Percentiles rank a stretch among this genome's conserved stretches.
Evolutionary conservation across 2,329 filamentous ascomycete species (phyloP).

Genomic region (Fonsecaea pugnacius): DNA sequence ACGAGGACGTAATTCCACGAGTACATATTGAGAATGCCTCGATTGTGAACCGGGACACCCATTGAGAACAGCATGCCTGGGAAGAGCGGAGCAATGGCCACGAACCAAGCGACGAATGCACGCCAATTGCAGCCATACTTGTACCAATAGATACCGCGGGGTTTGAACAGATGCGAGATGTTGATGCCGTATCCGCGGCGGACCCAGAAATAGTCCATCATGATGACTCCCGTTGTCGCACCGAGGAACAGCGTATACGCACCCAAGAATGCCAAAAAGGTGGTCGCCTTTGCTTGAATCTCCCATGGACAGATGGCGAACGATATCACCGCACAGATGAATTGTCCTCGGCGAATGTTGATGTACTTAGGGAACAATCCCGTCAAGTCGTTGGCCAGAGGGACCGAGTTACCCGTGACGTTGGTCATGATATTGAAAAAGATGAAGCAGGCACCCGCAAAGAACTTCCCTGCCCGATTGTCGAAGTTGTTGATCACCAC

Average conservation of each 20-base stretch:
- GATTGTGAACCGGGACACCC: conserved; percentile 39
- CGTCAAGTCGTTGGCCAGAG: conserved; percentile 55
- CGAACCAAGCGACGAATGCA: conserved; percentile 61
- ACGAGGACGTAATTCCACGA: conserved; percentile 58
- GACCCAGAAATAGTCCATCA: conserved; percentile 35
- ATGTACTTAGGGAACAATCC: conserved; percentile 58
- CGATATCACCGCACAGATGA: conserved; percentile 44
- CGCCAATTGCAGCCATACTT: conserved; percentile 61
- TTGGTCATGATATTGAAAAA: conserved; percentile 28
- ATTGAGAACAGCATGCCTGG: conserved; percentile 53
- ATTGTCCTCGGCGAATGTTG: conserved; percentile 55
- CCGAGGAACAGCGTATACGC: conserved; percentile 36
- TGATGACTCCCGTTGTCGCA: conserved; percentile 34
- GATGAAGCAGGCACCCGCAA: conserved; percentile 50
- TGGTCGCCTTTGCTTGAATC: conserved; percentile 49
- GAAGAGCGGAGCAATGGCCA: conserved; percentile 61
- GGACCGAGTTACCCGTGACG: conserved; percentile 44
- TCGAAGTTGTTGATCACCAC: conserved; percentile 46
- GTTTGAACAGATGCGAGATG: conserved; percentile 30
- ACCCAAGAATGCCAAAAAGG: conserved; percentile 46
- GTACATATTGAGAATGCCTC: conserved; percentile 60
- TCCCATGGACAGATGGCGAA: conserved; percentile 54
- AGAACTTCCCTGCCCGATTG: conserved; percentile 48
- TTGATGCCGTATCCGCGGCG: conserved; percentile 24
- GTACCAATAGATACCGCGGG: conserved; percentile 30